These are phyloP conservation scores for Bruguiera parviflora DNA, from an alignment of 345 rosid genomes.

Conservation along the genomic window DNA sequence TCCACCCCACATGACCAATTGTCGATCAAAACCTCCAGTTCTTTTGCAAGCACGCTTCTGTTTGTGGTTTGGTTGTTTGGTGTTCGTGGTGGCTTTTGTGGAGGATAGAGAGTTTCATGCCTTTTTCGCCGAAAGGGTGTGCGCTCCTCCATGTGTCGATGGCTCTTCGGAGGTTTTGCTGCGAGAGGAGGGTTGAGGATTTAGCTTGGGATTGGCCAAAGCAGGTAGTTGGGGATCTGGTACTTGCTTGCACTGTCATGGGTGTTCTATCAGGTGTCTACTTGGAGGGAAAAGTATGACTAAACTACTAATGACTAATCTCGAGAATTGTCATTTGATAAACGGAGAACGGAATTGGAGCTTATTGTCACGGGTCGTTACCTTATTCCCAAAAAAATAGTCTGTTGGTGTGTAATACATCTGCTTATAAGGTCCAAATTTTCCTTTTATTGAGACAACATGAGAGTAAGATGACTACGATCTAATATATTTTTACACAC, in stretches of 20 bases:
- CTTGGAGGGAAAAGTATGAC: constrained; percentile 44
- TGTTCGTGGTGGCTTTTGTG: constrained; percentile 44
- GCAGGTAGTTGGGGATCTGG: constrained; percentile 37
- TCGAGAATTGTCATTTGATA: too few relatives aligned
- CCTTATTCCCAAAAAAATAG: too few relatives aligned
- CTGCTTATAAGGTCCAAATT: too few relatives aligned
- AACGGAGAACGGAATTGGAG: too few relatives aligned
- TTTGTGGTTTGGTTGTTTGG: constrained; percentile 28
- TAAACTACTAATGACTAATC: not conserved
- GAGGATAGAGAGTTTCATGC: constrained; percentile 32
- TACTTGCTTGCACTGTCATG: constrained; percentile 41
- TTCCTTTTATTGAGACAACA: too few relatives aligned
- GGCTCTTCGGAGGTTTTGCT: constrained; percentile 43
- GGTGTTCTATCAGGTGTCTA: constrained; percentile 34
- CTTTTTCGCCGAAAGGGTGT: constrained; percentile 44
- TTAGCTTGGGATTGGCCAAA: constrained; percentile 47
- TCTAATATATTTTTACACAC: too few relatives aligned
- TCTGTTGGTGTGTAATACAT: too few relatives aligned
- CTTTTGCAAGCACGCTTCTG: constrained; percentile 43
- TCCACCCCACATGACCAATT: constrained; percentile 43
- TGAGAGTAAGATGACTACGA: too few relatives aligned
- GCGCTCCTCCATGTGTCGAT: constrained; percentile 33
- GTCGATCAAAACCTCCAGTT: constrained; percentile 38
- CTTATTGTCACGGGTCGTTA: too few relatives aligned
- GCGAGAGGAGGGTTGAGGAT: constrained; percentile 42